Evolutionary conservation across 116 monocot species (phyloP), one percentile per base, ranked within the genome.

Genomic region (Dioscorea cayenensis): DNA sequence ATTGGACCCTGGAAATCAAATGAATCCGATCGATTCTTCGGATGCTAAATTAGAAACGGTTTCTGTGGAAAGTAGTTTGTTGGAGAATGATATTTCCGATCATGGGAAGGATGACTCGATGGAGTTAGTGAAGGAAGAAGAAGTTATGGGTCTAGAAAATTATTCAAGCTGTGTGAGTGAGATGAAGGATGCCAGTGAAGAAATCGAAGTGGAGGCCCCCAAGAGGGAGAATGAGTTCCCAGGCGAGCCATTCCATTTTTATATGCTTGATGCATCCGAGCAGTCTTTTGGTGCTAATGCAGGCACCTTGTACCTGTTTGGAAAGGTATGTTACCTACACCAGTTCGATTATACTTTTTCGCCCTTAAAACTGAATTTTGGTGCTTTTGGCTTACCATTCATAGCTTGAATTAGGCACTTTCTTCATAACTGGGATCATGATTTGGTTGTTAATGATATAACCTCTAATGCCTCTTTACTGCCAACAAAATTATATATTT

Each of bases 251-350:
- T 83, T 97, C 19, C 81, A 81, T 35, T 93, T 97, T 74, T 97
- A 93, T 51, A 81, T 97, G 35, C 77, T 97, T 55, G 97, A 97
- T 81, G 93, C 88, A 9, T 59, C 87, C 55, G 90, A 90, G 71
- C 84, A 90, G 58, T 52, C 80, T 32, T 88, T 81, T 77, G 83
- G 84, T 51, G 69, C 72, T 65, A 85, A 88, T 76, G 64, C 77
- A 28, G 94, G 97, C 16, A 88, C 66, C n/a, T 14, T 97, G 10
- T 93, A 93, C 84, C 78, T 97, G 14, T 93, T 97, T 80, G 97
- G 97, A 38, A 97, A 97, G 97, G 97, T 97, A 60, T n/a, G 29
- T 12, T 38, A 4, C 6, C 5, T 4, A 23, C 16, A 12, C 43
- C 13, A n/a, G n/a, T 43, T 51, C 66, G 19, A 32, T 51, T 22